Base-by-base conservation (phyloP, 2,329 filamentous ascomycete species). In the Pseudogymnoascus sp. region DNA sequence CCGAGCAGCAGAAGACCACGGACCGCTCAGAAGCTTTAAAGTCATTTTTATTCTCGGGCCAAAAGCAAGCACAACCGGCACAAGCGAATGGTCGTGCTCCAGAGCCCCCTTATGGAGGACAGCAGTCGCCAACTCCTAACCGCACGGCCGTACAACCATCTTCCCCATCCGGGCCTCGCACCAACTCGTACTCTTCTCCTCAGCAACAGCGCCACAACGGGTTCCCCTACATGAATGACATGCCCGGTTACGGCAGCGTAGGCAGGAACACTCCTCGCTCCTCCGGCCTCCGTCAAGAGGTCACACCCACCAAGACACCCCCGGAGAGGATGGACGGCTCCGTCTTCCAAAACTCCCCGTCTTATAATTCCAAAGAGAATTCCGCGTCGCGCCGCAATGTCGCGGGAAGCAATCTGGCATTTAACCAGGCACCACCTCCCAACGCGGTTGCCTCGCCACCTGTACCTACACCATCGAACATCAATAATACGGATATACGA, bases 1-100 rank as follows among this genome's bases (percentile, higher is more conserved):
- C 60, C 41, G 71, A 72, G 36, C 65, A 68, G 60, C 70, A 66
- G 35, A 30, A 72, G 18, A 68, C 74, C 4, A 58, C 67, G 1
- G 74, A 75, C 53, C 71, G 71, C 25, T 76, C 75, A 4, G 81
- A 84, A 64, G 80, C 80, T 57, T 69, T 85, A 22, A 86, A 85
- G 69, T 78, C 76, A 50, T 84, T 81, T 66, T 70, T 85, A 1
- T 83, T 83, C 58, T 75, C 77, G 38, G 74, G 75, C 33, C 57
- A 58, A 25, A 39, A 30, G 33, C 38, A 41, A 22, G n/a, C 38
- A 22, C 30, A 22, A 11, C 22, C 35, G 8, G 15, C 53, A 6
- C 22, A 58, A 1, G n/a, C 57, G 20, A 39, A 58, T 58, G 57
- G 57, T 58, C 18, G 14, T 38, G 25, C n/a, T 6, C 25, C 35